Evolutionary conservation across 306 rosid genomes (phyloP).

Genomic region (Argentina anserina): DNA sequence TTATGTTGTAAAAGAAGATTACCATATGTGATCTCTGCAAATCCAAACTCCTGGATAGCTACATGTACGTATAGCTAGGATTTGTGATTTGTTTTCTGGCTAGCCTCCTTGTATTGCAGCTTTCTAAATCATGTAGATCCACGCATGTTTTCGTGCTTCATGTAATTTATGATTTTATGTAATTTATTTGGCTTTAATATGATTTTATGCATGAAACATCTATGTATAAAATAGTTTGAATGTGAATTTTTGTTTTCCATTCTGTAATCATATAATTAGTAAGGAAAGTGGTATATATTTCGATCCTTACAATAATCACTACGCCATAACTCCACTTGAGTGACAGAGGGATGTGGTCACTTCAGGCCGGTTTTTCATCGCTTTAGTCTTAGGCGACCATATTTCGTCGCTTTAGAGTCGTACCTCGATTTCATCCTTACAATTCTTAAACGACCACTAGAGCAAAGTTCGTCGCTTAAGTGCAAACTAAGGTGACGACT

Average conservation of each 20-base stretch:
- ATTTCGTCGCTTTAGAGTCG: no score
- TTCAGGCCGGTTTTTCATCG: no score
- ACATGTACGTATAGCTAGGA: not conserved
- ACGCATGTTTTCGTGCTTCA: not conserved
- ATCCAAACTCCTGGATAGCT: conserved; percentile 2
- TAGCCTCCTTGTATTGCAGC: not conserved
- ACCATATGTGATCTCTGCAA: conserved; percentile 4
- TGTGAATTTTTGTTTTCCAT: not conserved
- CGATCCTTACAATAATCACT: no score
- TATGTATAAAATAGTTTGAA: not conserved
- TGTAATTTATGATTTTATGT: no score
- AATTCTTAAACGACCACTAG: no score
- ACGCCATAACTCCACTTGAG: no score
- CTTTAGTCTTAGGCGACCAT: no score
- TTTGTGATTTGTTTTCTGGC: not conserved
- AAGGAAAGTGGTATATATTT: not conserved
- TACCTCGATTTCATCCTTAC: no score
- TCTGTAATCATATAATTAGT: not conserved
- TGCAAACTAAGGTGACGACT: no score
- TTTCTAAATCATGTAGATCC: not conserved
- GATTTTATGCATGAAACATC: no score
- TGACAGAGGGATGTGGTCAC: no score
- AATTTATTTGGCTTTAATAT: not conserved
- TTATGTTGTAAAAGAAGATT: not conserved
- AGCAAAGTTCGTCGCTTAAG: no score